These are phyloP conservation scores for Penicillium sp. DNA, from an alignment of 2,329 filamentous ascomycete genomes.

Conservation along the genomic window DNA sequence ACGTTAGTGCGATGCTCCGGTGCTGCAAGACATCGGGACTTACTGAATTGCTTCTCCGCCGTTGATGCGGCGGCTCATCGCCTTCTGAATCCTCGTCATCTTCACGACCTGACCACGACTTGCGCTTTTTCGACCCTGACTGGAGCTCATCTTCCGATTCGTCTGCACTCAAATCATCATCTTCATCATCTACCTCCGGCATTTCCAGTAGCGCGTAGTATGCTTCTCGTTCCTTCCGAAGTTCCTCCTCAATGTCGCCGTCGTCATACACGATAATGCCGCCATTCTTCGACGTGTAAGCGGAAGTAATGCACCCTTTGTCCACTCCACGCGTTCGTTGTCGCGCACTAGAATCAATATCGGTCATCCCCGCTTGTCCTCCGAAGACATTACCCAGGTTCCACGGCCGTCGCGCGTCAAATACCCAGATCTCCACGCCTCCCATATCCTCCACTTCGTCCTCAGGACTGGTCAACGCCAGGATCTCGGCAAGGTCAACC, in stretches of 20 bases:
- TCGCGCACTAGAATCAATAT: constrained; percentile 38
- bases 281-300: constrained; percentile 73
- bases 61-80: constrained; percentile 70
- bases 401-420: constrained; percentile 90
- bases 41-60: constrained; percentile 85
- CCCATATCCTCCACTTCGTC: constrained; percentile 62
- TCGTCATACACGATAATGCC: constrained; percentile 95
- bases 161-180: constrained; percentile 60
- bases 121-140: constrained; percentile 61
- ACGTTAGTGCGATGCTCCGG: constrained; percentile 13
- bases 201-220: constrained; percentile 85
- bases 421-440: constrained; percentile 91
- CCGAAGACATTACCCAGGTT: constrained; percentile 93
- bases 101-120: constrained; percentile 70
- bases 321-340: constrained; percentile 63
- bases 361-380: constrained; percentile 55
- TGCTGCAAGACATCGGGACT: constrained; percentile 8
- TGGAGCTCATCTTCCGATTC: constrained; percentile 55
- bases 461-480: constrained; percentile 71
- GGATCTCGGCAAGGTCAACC: constrained; percentile 75
- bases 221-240: constrained; percentile 70
- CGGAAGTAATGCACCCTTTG: constrained; percentile 65
- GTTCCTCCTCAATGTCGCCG: constrained; percentile 84
- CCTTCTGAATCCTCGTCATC: constrained; percentile 65
- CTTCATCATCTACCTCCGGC: constrained; percentile 81